Evolutionary conservation across 176 grass and related monocot genomes (phyloP).

Genomic region (Lolium rigidum): DNA sequence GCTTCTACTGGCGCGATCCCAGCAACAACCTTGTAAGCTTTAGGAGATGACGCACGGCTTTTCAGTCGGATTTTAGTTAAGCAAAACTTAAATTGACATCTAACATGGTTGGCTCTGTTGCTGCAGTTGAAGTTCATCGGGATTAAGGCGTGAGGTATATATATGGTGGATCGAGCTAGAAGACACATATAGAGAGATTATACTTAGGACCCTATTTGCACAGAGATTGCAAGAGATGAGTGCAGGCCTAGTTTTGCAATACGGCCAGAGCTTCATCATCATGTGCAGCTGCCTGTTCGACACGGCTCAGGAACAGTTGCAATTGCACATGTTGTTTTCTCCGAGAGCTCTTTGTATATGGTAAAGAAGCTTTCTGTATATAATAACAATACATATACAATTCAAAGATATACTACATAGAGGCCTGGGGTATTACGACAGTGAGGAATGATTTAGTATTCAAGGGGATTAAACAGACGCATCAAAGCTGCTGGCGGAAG

Average conservation of each 20-base stretch:
- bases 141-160: constrained; percentile 43
- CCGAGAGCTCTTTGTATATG: constrained; percentile 51
- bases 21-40: constrained; percentile 84
- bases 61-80: neutral
- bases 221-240: constrained; percentile 29
- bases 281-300: constrained; percentile 22
- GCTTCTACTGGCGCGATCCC: constrained; percentile 86
- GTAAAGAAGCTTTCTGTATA: constrained; percentile 55
- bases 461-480: no score
- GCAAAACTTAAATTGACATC: neutral
- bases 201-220: constrained; percentile 35
- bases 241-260: constrained; percentile 57
- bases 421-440: no score
- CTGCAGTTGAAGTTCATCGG: constrained; percentile 64
- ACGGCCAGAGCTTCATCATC: constrained; percentile 39
- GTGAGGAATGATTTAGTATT: no score
- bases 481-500: no score
- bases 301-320: constrained; percentile 8
- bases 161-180: neutral
- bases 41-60: neutral
- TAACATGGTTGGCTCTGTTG: neutral
- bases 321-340: constrained; percentile 33
- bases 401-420: constrained; percentile 25
- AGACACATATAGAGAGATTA: constrained; percentile 9
- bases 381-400: neutral